Evolutionary conservation across 495 filamentous ascomycete species (phyloP).

Genomic region (Achaetomiella virescens): DNA sequence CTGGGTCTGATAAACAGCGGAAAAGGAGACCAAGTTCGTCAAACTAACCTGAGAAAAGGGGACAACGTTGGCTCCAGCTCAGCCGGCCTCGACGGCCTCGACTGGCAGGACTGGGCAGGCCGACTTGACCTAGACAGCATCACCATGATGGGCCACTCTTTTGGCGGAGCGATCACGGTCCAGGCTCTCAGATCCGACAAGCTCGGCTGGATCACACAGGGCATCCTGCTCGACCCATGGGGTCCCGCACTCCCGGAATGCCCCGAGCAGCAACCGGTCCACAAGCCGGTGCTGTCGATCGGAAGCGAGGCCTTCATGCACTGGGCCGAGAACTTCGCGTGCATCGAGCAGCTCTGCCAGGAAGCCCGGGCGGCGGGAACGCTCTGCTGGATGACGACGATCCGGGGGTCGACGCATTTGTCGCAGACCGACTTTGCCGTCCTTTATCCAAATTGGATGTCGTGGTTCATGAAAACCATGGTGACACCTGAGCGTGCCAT

Average conservation of each 20-base stretch:
- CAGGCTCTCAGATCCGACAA: slow-evolving; percentile 49
- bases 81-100: slow-evolving; percentile 30
- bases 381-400: slow-evolving; percentile 51
- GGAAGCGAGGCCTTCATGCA: slow-evolving; percentile 59
- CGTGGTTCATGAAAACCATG: slow-evolving; percentile 50
- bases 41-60: slow-evolving; percentile 43
- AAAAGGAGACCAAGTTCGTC: slow-evolving; percentile 31
- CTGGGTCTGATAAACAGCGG: slow-evolving; percentile 50
- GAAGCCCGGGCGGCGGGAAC: slow-evolving; percentile 45
- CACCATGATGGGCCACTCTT: slow-evolving; percentile 60
- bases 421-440: slow-evolving; percentile 55
- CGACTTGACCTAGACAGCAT: slow-evolving; percentile 47
- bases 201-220: slow-evolving; percentile 49
- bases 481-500: slow-evolving; percentile 51
- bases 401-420: slow-evolving; percentile 54
- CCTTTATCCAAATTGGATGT: slow-evolving; percentile 50
- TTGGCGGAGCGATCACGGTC: slow-evolving; percentile 57
- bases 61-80: slow-evolving; percentile 49
- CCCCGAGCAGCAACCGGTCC: slow-evolving; percentile 38
- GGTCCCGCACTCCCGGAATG: slow-evolving; percentile 39
- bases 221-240: slow-evolving; percentile 56
- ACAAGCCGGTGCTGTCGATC: slow-evolving; percentile 48
- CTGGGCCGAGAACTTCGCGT: slow-evolving; percentile 52
- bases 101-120: slow-evolving; percentile 36
- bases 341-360: slow-evolving; percentile 42